Percentiles rank a stretch among this genome's conserved stretches.
Evolutionary conservation across 768 basidiomycete species (phyloP).

Genomic region (Boletus barrowsii): DNA sequence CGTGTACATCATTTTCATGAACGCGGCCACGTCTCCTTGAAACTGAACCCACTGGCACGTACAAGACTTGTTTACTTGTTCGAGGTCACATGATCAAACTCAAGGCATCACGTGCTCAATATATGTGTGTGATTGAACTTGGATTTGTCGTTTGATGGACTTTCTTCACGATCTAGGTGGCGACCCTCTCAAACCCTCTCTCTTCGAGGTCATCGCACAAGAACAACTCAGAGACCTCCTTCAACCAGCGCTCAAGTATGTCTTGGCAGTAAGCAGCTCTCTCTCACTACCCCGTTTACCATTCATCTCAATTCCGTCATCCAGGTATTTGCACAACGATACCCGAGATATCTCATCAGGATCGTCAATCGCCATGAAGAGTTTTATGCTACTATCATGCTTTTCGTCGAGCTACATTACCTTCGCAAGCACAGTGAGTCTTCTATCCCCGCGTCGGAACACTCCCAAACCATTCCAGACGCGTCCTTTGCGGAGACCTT

Average conservation of each 20-base stretch:
- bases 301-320: conserved; percentile 1
- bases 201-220: conserved; percentile 92
- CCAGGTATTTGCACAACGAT: conserved; percentile 90
- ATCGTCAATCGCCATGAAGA: conserved; percentile 96
- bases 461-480: conserved; percentile 45
- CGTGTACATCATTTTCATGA: too few species aligned
- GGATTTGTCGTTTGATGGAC: conserved; percentile 49
- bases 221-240: conserved; percentile 90
- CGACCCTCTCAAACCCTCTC: conserved; percentile 71
- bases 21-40: too few species aligned
- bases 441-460: neutral
- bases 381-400: conserved; percentile 86
- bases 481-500: conserved; percentile 96
- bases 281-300: neutral
- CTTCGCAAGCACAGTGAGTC: conserved; percentile 77
- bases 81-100: conserved; percentile 26
- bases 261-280: conserved; percentile 67
- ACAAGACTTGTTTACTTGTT: too few species aligned
- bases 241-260: conserved; percentile 93
- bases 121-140: too few species aligned
- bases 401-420: conserved; percentile 89
- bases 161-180: conserved; percentile 77
- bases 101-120: conserved; percentile 2
- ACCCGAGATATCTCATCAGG: conserved; percentile 88
- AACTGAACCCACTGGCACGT: too few species aligned